Conservation (phyloP, 225 moss, liverwort and hornwort genomes). For the Thuidium tamariscinum region DNA sequence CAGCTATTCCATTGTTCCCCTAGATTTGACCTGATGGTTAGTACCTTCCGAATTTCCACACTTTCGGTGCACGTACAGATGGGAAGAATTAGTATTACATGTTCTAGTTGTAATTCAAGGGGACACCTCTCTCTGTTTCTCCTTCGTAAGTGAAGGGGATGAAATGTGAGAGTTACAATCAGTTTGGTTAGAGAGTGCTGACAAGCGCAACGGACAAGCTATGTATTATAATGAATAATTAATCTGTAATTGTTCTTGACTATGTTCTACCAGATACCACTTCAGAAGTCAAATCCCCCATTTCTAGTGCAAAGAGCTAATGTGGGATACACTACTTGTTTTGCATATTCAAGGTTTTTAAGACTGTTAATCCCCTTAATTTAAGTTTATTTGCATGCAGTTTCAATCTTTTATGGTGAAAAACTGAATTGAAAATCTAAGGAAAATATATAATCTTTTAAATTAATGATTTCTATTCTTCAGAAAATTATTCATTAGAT, state of each 20-base stretch:
- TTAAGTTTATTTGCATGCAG: no score
- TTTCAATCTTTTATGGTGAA: not conserved
- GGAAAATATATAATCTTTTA: not conserved
- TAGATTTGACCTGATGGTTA: not conserved
- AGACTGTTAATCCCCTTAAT: not conserved
- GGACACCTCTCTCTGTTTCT: not conserved
- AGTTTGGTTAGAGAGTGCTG: not conserved
- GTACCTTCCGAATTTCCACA: not conserved
- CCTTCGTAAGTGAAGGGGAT: not conserved
- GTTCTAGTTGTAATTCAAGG: not conserved
- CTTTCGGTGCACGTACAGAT: not conserved
- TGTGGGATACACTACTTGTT: not conserved
- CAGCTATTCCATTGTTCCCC: slow-evolving; percentile 2
- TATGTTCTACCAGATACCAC: not conserved
- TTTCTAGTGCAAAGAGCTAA: not conserved
- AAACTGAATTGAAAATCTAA: not conserved
- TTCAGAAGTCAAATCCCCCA: no score
- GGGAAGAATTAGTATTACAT: not conserved
- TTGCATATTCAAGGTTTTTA: not conserved
- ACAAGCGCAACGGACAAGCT: not conserved
- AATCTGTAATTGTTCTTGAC: not conserved
- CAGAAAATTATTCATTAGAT: not conserved
- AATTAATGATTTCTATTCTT: not conserved
- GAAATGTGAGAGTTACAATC: not conserved
- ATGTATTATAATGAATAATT: not conserved